These are phyloP conservation scores for Myxozyma neotropica DNA, from an alignment of 805 yeast genomes.

Conservation along the genomic window DNA sequence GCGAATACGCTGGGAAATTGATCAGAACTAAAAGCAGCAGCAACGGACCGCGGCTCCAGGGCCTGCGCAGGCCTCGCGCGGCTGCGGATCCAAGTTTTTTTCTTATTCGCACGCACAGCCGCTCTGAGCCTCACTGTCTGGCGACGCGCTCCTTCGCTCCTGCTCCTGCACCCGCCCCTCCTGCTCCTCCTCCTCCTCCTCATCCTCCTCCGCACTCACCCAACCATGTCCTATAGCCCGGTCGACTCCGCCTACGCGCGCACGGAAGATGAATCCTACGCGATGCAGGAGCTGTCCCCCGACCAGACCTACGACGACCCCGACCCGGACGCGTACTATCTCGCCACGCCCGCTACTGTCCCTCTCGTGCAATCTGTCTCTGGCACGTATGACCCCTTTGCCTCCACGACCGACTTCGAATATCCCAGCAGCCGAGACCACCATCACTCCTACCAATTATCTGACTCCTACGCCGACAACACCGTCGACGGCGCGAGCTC, in stretches of 20 bases:
- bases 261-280: slow-evolving; percentile 5
- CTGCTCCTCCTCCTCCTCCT: too few species aligned
- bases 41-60: too few species aligned
- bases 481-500: not conserved
- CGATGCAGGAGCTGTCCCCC: slow-evolving; percentile 8
- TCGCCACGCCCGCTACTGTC: slow-evolving; percentile 11
- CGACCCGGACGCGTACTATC: slow-evolving; percentile 8
- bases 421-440: not conserved
- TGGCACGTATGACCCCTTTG: slow-evolving; percentile 21
- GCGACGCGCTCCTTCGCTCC: not conserved
- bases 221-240: slow-evolving; percentile 19
- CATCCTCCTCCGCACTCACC: too few species aligned
- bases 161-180: not conserved
- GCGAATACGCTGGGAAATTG: too few species aligned
- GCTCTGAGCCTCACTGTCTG: too few species aligned
- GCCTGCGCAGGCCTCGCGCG: too few species aligned
- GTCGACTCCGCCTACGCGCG: slow-evolving; percentile 2
- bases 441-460: slow-evolving; percentile 2
- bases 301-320: slow-evolving; percentile 1
- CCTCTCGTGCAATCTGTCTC: slow-evolving; percentile 16
- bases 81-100: too few species aligned
- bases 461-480: slow-evolving; percentile 3
- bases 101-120: too few species aligned
- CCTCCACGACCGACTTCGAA: not conserved
- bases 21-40: too few species aligned